phyloP scores from a whole-genome alignment of 208 protist species.

The Trypanosoma cruzi region DNA sequence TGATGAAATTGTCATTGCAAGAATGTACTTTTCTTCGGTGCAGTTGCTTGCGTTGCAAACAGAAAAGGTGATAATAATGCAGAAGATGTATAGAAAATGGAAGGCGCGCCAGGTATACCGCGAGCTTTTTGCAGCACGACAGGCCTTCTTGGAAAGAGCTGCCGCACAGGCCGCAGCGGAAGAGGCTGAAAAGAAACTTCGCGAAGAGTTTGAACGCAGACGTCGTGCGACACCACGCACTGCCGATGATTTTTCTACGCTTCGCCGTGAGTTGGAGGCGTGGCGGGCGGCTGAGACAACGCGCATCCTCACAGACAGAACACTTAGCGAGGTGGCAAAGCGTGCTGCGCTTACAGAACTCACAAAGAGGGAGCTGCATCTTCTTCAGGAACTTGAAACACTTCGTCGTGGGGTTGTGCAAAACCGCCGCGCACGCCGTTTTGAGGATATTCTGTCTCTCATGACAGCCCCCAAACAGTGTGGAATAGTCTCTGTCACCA shows the following conservation, averaged over 20 bases:
- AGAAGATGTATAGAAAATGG: constrained; percentile 93
- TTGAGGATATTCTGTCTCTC: constrained; percentile 62
- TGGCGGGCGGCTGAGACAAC: constrained; percentile 89
- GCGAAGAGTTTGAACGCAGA: constrained; percentile 78
- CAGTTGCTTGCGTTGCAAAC: constrained; percentile 63
- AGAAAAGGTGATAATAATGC: constrained; percentile 87
- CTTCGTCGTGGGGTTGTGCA: constrained; percentile 70
- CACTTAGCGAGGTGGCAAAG: constrained; percentile 52
- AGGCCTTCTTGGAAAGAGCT: constrained; percentile 59
- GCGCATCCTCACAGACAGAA: constrained; percentile 60
- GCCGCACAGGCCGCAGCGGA: constrained; percentile 57
- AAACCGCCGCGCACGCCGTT: constrained; percentile 61
- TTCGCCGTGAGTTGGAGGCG: constrained; percentile 90
- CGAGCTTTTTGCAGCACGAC: constrained; percentile 58
- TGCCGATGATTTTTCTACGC: constrained; percentile 90
- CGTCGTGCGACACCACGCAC: constrained; percentile 91
- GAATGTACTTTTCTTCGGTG: constrained; percentile 88
- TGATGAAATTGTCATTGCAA: constrained; percentile 75
- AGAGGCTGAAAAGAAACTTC: constrained; percentile 65
- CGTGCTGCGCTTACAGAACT: constrained; percentile 83
- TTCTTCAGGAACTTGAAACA: constrained; percentile 96
- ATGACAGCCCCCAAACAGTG: constrained; percentile 90
- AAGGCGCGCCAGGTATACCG: constrained; percentile 84
- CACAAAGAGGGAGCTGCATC: constrained; percentile 94
- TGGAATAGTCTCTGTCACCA: constrained; percentile 35